Percentiles rank a stretch among this genome's conserved stretches.
Evolutionary conservation across 106 monocot genomes (phyloP).

Genomic region (Dendrobium officinale): DNA sequence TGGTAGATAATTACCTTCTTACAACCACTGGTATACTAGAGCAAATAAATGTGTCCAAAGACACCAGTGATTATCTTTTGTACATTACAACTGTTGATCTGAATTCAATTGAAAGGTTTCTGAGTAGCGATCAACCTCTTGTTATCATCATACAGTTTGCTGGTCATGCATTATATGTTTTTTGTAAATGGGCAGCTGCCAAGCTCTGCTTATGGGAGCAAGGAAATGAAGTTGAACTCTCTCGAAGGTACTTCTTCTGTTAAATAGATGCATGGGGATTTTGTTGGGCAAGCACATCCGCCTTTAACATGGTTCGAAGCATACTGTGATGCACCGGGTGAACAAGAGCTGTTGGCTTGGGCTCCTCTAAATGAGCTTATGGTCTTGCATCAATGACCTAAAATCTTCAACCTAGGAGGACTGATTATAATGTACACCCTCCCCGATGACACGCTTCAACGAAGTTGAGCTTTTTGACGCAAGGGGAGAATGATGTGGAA

Average conservation of each 20-base stretch:
- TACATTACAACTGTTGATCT: slow-evolving; percentile 96
- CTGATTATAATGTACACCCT: no score
- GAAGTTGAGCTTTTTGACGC: no score
- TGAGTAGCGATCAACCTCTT: slow-evolving; percentile 49
- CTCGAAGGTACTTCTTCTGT: slow-evolving; percentile 66
- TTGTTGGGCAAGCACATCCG: slow-evolving; percentile 48
- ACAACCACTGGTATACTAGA: slow-evolving; percentile 74
- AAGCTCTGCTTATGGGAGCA: slow-evolving; percentile 64
- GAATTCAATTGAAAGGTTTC: slow-evolving; percentile 57
- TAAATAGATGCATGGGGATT: slow-evolving; percentile 79
- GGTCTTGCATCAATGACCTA: no score
- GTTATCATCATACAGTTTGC: slow-evolving; percentile 70
- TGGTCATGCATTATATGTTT: slow-evolving; percentile 86
- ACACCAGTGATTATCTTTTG: slow-evolving; percentile 90
- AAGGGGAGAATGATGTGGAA: no score
- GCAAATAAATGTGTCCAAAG: slow-evolving; percentile 94
- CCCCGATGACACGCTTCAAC: no score
- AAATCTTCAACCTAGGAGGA: no score
- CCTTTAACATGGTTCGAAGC: slow-evolving; percentile 90
- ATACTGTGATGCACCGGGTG: slow-evolving; percentile 77
- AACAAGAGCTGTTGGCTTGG: slow-evolving; percentile 78
- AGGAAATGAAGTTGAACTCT: slow-evolving; percentile 84
- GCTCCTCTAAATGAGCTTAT: slow-evolving; percentile 13
- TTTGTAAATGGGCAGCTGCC: slow-evolving; percentile 74
- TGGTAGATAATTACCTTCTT: slow-evolving; percentile 46